A percentile compares a stretch with the other conserved stretches of the same genome.
phyloP scores from a whole-genome alignment of 352 stramenopile genomes.

The Pilasporangium apinafurcum region DNA sequence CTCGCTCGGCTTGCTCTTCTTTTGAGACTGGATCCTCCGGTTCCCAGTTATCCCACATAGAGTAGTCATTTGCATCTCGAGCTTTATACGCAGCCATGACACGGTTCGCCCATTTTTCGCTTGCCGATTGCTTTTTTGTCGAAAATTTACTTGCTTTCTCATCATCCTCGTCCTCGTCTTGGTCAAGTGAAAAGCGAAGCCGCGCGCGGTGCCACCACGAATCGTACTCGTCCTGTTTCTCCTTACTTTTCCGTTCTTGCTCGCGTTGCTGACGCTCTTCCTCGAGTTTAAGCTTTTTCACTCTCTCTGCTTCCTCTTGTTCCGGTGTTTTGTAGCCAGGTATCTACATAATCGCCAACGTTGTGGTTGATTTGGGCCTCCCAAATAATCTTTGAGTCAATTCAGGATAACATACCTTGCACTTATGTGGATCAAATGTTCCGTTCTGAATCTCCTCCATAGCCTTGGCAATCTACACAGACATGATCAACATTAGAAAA shows the following conservation, averaged over 20 bases:
- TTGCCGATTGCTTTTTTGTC: not conserved
- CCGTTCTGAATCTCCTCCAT: constrained; percentile 80
- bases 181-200: constrained; percentile 35
- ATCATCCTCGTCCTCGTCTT: constrained; percentile 8
- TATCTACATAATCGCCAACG: constrained; percentile 22
- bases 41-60: constrained; percentile 65
- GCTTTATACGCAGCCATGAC: constrained; percentile 63
- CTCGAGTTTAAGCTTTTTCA: constrained; percentile 23
- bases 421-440: constrained; percentile 67
- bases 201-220: constrained; percentile 65
- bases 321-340: constrained; percentile 71
- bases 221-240: constrained; percentile 55
- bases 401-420: constrained; percentile 31
- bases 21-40: constrained; percentile 61
- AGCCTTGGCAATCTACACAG: constrained; percentile 45
- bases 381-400: not conserved
- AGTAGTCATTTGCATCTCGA: constrained; percentile 80
- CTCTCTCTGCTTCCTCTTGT: constrained; percentile 52
- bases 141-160: constrained; percentile 7
- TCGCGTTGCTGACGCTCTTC: constrained; percentile 34
- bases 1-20: constrained; percentile 50
- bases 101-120: constrained; percentile 38
- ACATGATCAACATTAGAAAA: not conserved
- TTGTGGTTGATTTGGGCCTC: not conserved
- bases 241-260: constrained; percentile 23